Evolutionary conservation across 345 rosid species (phyloP).

Genomic region (Brassica nigra): DNA sequence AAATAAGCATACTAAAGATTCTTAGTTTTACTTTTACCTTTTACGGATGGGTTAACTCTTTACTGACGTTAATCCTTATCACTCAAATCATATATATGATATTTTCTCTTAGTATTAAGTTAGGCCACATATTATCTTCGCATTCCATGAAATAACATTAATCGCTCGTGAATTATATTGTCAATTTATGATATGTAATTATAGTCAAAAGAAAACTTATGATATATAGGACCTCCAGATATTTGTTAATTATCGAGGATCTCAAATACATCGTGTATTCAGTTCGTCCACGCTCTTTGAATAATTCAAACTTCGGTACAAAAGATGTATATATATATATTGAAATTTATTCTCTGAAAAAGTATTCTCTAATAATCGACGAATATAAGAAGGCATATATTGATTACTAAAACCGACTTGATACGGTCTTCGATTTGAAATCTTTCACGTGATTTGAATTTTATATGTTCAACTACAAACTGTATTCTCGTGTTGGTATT

Average conservation of each 20-base stretch:
- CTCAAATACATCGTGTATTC: background rate
- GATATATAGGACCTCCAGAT: background rate
- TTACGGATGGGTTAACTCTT: background rate
- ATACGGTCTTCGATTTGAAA: slow-evolving; percentile 18
- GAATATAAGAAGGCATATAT: background rate
- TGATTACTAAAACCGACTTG: slow-evolving; percentile 14
- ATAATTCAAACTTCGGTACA: background rate
- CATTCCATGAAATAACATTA: background rate
- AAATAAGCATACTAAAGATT: background rate
- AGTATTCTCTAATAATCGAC: background rate
- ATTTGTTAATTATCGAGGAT: background rate
- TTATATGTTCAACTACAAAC: background rate
- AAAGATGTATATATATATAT: background rate
- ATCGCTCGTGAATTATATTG: background rate
- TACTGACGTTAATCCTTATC: background rate
- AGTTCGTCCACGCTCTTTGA: slow-evolving; percentile 11
- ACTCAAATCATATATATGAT: background rate
- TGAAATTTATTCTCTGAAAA: background rate
- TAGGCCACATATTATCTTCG: background rate
- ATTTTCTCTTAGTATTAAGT: background rate
- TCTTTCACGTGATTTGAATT: slow-evolving; percentile 29
- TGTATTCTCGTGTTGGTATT: background rate
- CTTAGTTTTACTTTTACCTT: background rate
- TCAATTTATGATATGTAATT: background rate
- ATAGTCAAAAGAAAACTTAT: background rate